phyloP scores from a whole-genome alignment of 2,329 filamentous ascomycete species.

The Chrysoporthe deuterocubensis region DNA sequence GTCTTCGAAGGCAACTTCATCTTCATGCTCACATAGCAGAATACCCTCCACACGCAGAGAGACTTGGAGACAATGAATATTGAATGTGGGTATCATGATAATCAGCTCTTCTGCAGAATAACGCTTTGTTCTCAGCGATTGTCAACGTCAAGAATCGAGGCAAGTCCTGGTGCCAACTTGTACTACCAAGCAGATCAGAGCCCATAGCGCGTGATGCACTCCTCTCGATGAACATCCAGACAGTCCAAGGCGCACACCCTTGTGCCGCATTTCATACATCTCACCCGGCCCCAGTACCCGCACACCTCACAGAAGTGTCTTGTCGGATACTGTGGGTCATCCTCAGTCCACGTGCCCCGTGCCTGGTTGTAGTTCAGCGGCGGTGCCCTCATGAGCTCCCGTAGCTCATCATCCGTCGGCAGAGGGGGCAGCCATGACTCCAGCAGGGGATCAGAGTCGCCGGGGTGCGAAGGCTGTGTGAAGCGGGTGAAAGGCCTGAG shows the following conservation, averaged over 20 bases:
- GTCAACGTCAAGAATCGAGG: not conserved
- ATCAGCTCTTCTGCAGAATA: not conserved
- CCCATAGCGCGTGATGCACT: conserved; percentile 69
- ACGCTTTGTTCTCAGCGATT: not conserved
- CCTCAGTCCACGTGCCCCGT: conserved; percentile 49
- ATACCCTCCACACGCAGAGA: not conserved
- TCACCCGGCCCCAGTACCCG: conserved; percentile 79
- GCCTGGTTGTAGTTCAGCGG: conserved; percentile 72
- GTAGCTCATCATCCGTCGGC: conserved; percentile 65
- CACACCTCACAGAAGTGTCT: conserved; percentile 75
- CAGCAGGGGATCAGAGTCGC: conserved; percentile 63
- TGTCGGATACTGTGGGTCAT: conserved; percentile 34
- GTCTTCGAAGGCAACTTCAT: not conserved
- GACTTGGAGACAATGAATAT: not conserved
- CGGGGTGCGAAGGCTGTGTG: conserved; percentile 46
- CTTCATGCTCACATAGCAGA: not conserved
- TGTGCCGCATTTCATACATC: conserved; percentile 78
- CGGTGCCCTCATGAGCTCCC: conserved; percentile 64
- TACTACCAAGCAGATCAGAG: conserved; percentile 35
- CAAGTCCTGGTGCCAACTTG: not conserved
- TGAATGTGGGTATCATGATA: conserved; percentile 20
- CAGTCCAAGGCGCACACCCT: conserved; percentile 79
- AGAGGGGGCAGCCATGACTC: conserved; percentile 60
- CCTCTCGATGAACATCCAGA: conserved; percentile 72
- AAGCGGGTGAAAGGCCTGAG: conserved; percentile 40